A percentile compares a stretch with the other conserved stretches of the same genome.
Conservation (phyloP, 73 alveolate species). For the Stentor coeruleus region DNA sequence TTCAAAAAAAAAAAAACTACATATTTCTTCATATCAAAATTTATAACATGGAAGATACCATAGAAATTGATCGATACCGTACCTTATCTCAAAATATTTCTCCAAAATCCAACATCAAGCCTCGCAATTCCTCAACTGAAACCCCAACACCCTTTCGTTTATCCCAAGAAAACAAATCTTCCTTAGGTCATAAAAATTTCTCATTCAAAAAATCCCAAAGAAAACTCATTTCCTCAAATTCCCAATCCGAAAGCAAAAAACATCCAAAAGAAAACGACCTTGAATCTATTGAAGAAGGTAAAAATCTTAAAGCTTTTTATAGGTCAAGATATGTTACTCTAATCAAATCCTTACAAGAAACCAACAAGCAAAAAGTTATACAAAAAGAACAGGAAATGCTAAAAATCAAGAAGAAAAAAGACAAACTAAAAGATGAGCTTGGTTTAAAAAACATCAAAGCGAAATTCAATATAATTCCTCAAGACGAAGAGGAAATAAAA, state of each 20-base stretch:
- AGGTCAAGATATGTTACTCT: constrained; percentile 52
- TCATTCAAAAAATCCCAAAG: not conserved
- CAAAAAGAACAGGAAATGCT: constrained; percentile 38
- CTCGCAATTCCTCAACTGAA: not conserved
- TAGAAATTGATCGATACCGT: not conserved
- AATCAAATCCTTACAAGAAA: constrained; percentile 42
- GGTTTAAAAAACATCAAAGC: constrained; percentile 41
- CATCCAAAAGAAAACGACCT: not conserved
- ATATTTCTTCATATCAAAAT: not conserved
- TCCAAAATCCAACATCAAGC: not conserved
- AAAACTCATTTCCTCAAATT: not conserved
- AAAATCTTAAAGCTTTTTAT: constrained; percentile 19
- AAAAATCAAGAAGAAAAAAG: constrained; percentile 44
- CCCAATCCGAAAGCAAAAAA: no score
- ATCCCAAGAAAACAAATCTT: not conserved
- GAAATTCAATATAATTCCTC: constrained; percentile 12
- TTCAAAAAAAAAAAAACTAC: no score
- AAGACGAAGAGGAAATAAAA: constrained; percentile 18
- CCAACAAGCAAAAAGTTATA: constrained; percentile 42
- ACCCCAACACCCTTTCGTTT: not conserved
- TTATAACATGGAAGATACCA: no score
- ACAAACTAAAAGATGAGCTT: constrained; percentile 40
- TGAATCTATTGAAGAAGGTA: not conserved
- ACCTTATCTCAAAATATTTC: not conserved
- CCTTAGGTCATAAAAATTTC: not conserved